Percentiles rank a stretch among this genome's conserved stretches.
These are phyloP conservation scores for Fonsecaea pugnacius DNA, from an alignment of 2,329 filamentous ascomycete genomes.

Conservation along the genomic window DNA sequence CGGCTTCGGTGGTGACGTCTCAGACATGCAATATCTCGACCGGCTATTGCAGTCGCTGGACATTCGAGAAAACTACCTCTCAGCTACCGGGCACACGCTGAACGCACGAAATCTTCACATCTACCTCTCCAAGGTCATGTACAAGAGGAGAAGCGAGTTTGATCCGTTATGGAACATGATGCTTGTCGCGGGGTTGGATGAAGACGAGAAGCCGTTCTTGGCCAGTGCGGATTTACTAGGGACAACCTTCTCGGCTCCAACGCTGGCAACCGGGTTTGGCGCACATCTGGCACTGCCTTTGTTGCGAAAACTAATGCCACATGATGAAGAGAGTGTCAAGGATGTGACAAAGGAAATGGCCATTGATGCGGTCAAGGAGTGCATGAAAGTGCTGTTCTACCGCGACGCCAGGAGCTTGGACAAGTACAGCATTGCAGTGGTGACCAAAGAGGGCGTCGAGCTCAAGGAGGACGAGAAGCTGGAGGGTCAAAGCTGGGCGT, in stretches of 20 bases:
- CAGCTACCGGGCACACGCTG: slow-evolving; percentile 58
- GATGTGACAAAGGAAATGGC: slow-evolving; percentile 77
- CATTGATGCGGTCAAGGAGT: slow-evolving; percentile 80
- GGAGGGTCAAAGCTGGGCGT: slow-evolving; percentile 96
- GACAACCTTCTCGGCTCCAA: slow-evolving; percentile 85
- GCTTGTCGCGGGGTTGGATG: slow-evolving; percentile 86
- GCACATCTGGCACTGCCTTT: slow-evolving; percentile 91
- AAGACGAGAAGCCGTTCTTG: slow-evolving; percentile 80
- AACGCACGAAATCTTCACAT: slow-evolving; percentile 94
- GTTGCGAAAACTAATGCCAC: slow-evolving; percentile 79
- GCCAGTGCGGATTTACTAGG: slow-evolving; percentile 90
- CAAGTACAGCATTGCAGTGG: slow-evolving; percentile 85
- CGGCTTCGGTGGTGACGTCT: slow-evolving; percentile 95
- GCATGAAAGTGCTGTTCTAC: slow-evolving; percentile 99
- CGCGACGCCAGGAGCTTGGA: slow-evolving; percentile 92
- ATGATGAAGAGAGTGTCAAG: slow-evolving; percentile 71
- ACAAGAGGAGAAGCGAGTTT: slow-evolving; percentile 92
- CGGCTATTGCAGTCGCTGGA: slow-evolving; percentile 83
- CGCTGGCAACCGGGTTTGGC: slow-evolving; percentile 90
- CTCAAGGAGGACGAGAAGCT: slow-evolving; percentile 83
- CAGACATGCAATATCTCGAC: slow-evolving; percentile 99
- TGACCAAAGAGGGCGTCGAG: slow-evolving; percentile 83
- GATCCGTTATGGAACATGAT: slow-evolving; percentile 98
- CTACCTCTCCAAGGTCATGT: slow-evolving; percentile 94
- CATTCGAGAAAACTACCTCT: slow-evolving; percentile 83